phyloP scores from a whole-genome alignment of 1,284 basidiomycete genomes.

The Boletus semigastroideus region DNA sequence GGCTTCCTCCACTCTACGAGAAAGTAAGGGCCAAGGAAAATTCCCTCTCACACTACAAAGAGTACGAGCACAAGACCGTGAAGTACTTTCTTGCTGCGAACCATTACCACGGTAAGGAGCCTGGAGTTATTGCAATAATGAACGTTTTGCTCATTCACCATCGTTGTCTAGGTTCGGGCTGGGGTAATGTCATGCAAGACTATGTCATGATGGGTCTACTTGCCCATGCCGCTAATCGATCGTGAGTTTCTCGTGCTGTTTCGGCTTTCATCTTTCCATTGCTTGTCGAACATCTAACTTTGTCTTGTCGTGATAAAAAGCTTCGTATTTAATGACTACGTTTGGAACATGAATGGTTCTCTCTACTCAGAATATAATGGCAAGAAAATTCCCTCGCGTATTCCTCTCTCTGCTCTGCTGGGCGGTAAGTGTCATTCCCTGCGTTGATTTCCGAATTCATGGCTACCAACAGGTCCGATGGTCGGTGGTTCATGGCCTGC shows the following conservation, averaged over 20 bases:
- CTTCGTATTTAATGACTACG: slow-evolving; percentile 42
- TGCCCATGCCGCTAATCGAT: slow-evolving; percentile 32
- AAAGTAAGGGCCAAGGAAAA: slow-evolving; percentile 18
- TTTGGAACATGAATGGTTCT: slow-evolving; percentile 33
- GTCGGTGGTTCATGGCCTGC: slow-evolving; percentile 38
- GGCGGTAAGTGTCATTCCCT: slow-evolving; percentile 20
- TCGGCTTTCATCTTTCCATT: not conserved
- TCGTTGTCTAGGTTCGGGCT: slow-evolving; percentile 34
- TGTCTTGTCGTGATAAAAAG: slow-evolving; percentile 17
- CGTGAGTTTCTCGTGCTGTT: slow-evolving; percentile 27
- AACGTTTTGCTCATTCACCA: not conserved
- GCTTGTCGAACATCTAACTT: slow-evolving; percentile 4
- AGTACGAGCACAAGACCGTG: slow-evolving; percentile 20
- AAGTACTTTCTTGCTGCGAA: slow-evolving; percentile 33
- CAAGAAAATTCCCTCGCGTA: slow-evolving; percentile 36
- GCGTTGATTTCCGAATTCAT: not conserved
- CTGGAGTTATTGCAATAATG: not conserved
- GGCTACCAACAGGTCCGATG: slow-evolving; percentile 34
- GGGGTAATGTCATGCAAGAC: slow-evolving; percentile 46
- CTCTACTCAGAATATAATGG: slow-evolving; percentile 34
- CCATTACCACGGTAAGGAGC: slow-evolving; percentile 26
- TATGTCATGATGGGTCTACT: slow-evolving; percentile 36
- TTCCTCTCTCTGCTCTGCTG: slow-evolving; percentile 36
- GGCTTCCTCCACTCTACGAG: slow-evolving; percentile 25
- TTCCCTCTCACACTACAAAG: slow-evolving; percentile 23